These are phyloP conservation scores for Entoloma clypeatum DNA, from an alignment of 1,284 basidiomycete species.

Conservation along the genomic window DNA sequence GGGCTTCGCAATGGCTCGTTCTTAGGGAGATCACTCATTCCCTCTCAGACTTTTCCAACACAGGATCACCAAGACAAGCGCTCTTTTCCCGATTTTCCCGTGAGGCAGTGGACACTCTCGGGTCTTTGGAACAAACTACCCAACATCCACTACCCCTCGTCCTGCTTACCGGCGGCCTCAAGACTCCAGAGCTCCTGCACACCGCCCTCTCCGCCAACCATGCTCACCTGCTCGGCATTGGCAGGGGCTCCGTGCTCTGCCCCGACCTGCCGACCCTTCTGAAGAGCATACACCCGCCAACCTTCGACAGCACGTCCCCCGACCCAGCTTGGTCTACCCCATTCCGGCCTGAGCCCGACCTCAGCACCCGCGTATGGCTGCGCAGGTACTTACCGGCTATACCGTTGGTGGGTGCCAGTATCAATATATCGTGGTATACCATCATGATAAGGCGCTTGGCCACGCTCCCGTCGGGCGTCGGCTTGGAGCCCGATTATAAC, in stretches of 20 bases:
- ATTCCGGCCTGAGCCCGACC: slow-evolving; percentile 39
- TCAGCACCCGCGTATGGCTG: slow-evolving; percentile 23
- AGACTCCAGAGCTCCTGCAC: slow-evolving; percentile 56
- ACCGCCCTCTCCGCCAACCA: slow-evolving; percentile 50
- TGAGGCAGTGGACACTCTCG: slow-evolving; percentile 43
- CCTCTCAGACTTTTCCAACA: slow-evolving; percentile 37
- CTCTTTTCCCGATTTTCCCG: slow-evolving; percentile 61
- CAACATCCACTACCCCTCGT: slow-evolving; percentile 56
- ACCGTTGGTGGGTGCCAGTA: slow-evolving; percentile 53
- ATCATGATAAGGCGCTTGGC: slow-evolving; percentile 49
- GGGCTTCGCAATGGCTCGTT: slow-evolving; percentile 11
- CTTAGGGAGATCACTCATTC: not conserved
- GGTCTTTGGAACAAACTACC: slow-evolving; percentile 23
- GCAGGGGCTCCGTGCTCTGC: slow-evolving; percentile 60
- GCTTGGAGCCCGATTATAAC: slow-evolving; percentile 26
- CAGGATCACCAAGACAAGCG: slow-evolving; percentile 46
- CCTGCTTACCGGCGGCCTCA: slow-evolving; percentile 79
- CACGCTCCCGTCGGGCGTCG: slow-evolving; percentile 18
- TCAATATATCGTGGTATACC: slow-evolving; percentile 57
- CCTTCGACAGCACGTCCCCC: not conserved
- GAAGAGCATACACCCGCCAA: slow-evolving; percentile 3
- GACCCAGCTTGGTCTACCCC: slow-evolving; percentile 23
- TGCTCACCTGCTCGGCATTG: slow-evolving; percentile 76
- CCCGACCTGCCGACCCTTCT: slow-evolving; percentile 58
- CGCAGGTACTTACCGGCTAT: slow-evolving; percentile 38